These are phyloP conservation scores for Hygrocybe coccinea DNA, from an alignment of 768 basidiomycete species.

Conservation along the genomic window DNA sequence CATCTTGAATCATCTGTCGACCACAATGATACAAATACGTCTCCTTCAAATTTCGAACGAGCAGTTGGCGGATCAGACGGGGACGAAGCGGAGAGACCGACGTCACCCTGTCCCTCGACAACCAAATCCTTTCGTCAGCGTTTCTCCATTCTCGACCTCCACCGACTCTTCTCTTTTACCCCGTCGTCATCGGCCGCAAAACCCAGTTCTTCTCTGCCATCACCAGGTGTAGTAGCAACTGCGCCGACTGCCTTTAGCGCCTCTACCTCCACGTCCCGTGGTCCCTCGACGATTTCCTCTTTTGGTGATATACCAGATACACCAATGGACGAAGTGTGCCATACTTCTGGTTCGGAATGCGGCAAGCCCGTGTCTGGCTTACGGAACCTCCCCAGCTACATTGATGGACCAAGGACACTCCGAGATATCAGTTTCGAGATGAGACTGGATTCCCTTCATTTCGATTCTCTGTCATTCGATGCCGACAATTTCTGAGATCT, in stretches of 20 bases:
- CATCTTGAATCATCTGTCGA: background rate
- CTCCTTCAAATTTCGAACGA: slow-evolving; percentile 1
- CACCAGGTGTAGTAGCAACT: slow-evolving; percentile 15
- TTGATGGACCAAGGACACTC: slow-evolving; percentile 13
- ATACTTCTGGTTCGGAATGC: no score
- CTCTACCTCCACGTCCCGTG: slow-evolving; percentile 19
- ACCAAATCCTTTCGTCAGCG: slow-evolving; percentile 24
- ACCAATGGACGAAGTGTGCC: slow-evolving; percentile 10
- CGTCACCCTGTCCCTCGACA: slow-evolving; percentile 35
- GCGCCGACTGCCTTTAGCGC: slow-evolving; percentile 7
- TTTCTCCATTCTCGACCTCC: slow-evolving; percentile 36
- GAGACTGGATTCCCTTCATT: slow-evolving; percentile 68
- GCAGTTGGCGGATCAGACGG: no score
- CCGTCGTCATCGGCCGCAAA: slow-evolving; percentile 18
- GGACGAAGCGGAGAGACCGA: no score
- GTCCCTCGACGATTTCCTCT: slow-evolving; percentile 23
- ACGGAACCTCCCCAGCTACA: background rate
- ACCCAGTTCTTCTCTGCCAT: slow-evolving; percentile 14
- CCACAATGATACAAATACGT: no score
- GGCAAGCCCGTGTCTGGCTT: no score
- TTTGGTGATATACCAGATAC: slow-evolving; percentile 18
- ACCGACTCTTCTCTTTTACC: slow-evolving; percentile 16
- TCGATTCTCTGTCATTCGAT: slow-evolving; percentile 67
- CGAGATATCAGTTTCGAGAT: slow-evolving; percentile 54
- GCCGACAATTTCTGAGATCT: slow-evolving; percentile 43